Evolutionary conservation across 1,139 yeast species (phyloP).

Genomic region (Geotrichum restrictum): DNA sequence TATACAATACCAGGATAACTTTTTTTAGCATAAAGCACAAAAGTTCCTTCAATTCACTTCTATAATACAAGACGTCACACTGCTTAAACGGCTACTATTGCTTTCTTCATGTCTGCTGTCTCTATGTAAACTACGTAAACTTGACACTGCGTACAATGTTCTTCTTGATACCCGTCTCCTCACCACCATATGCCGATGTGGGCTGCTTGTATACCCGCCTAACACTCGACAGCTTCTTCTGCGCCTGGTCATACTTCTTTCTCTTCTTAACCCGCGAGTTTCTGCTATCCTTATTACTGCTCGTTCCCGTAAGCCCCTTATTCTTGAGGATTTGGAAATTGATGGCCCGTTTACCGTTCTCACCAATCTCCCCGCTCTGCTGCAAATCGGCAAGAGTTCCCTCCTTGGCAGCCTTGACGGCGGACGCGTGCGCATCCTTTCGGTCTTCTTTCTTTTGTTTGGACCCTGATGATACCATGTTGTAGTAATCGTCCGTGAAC

Average conservation of each 20-base stretch:
- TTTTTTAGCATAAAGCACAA: too few relatives aligned
- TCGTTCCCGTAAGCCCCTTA: conserved; percentile 88
- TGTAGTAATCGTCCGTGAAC: conserved; percentile 46
- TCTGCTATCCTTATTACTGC: conserved; percentile 89
- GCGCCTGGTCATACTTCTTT: conserved; percentile 90
- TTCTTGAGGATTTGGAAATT: conserved; percentile 91
- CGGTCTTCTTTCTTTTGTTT: conserved; percentile 50
- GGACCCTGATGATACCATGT: conserved; percentile 49
- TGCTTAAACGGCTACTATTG: not conserved
- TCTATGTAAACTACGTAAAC: conserved; percentile 38
- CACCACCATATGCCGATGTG: conserved; percentile 87
- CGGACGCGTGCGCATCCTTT: conserved; percentile 62
- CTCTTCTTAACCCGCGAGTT: conserved; percentile 98
- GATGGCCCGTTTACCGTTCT: conserved; percentile 88
- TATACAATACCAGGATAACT: too few relatives aligned
- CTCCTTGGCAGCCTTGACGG: conserved; percentile 75
- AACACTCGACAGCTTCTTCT: conserved; percentile 86
- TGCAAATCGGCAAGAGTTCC: conserved; percentile 73
- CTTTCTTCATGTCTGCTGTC: too few relatives aligned
- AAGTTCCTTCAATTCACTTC: too few relatives aligned
- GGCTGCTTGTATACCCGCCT: conserved; percentile 82
- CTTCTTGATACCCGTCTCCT: conserved; percentile 95
- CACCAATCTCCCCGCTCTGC: conserved; percentile 56
- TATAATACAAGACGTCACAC: not conserved
- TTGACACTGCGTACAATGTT: conserved; percentile 81